Conservation (phyloP, 768 basidiomycete species). For the Tylopilus subfusipes region DNA sequence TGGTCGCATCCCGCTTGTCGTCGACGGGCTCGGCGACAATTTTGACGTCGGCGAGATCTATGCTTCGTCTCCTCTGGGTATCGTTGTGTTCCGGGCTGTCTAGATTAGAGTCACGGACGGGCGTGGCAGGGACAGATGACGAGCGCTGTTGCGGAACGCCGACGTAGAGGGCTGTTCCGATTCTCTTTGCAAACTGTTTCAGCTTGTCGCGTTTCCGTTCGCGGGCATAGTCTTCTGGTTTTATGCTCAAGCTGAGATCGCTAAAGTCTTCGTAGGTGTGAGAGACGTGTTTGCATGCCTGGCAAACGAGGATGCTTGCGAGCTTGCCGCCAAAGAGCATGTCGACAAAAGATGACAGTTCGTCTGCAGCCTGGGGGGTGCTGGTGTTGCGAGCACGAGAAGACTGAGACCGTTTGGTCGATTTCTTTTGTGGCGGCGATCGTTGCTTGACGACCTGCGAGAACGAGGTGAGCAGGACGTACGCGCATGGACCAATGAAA, state of each 20-base stretch:
- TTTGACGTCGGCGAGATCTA: slow-evolving; percentile 36
- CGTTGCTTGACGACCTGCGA: slow-evolving; percentile 77
- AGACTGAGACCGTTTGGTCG: slow-evolving; percentile 22
- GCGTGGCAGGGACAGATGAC: slow-evolving; percentile 54
- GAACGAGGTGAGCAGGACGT: neutral
- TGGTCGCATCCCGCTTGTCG: neutral
- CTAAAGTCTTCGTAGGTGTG: slow-evolving; percentile 81
- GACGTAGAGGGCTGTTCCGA: slow-evolving; percentile 33
- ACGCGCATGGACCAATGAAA: neutral
- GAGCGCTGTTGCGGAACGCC: slow-evolving; percentile 43
- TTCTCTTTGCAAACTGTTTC: slow-evolving; percentile 66
- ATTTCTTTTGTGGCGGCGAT: slow-evolving; percentile 41
- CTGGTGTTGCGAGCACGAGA: neutral
- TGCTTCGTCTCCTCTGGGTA: slow-evolving; percentile 31
- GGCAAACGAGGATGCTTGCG: slow-evolving; percentile 90
- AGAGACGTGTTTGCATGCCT: slow-evolving; percentile 90
- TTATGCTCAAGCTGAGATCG: slow-evolving; percentile 88
- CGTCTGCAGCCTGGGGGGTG: slow-evolving; percentile 28
- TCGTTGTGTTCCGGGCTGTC: slow-evolving; percentile 28
- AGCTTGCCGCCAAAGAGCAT: slow-evolving; percentile 89
- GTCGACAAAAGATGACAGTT: slow-evolving; percentile 74
- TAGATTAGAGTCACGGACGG: slow-evolving; percentile 29
- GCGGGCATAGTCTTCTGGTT: slow-evolving; percentile 71
- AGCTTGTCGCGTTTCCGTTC: slow-evolving; percentile 76
- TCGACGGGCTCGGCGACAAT: slow-evolving; percentile 15